Base-by-base conservation (phyloP, 2,329 filamentous ascomycete species). In the Aspergillus caelatus region DNA sequence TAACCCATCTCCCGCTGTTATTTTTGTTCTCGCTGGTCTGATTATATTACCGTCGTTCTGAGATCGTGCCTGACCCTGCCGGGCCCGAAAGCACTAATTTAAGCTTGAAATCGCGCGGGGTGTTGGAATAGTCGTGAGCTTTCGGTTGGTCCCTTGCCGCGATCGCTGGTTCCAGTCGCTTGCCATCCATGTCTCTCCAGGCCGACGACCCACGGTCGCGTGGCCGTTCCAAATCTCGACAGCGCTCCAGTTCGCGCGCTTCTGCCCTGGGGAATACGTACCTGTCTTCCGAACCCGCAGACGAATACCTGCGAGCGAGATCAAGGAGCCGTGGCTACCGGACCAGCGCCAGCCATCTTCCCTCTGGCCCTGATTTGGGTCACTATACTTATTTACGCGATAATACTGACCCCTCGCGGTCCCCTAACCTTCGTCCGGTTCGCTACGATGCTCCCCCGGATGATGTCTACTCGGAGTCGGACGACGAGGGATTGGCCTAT, bases 201-300 rank as follows among this genome's bases (percentile, higher is more conserved):
- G 77, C 79, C 58, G 68, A 75, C 62, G 77, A 79, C 68, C 73
- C 78, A 70, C 77, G 78, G 70, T 78, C 77, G 67, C 79, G 80
- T 61, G 77, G 76, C 65, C 76, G 81, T 60, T 82, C 80, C 65
- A 81, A 78, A 65, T 82, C 80, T 65, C 72, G 77, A 52, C 79
- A 81, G 50, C 78, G 78, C 63, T 81, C 80, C 53, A 75, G 75
- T 59, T 81, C 80, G 69, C 79, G 79, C 73, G 78, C 73, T 30
- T 73, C 76, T 26, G 69, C 73, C 12, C 69, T 74, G 63, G 67
- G 74, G 30, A 64, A 67, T 63, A 54, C 67, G 39, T 74, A 72
- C 68, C 72, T 73, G 65, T 73, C 72, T 59, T 71, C 68, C 57
- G 75, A 73, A 34, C 70, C 63, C 53, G 66, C 64, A 34, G 73